Evolutionary conservation across 768 basidiomycete genomes (phyloP).

Genomic region (Suillus hirtellus): DNA sequence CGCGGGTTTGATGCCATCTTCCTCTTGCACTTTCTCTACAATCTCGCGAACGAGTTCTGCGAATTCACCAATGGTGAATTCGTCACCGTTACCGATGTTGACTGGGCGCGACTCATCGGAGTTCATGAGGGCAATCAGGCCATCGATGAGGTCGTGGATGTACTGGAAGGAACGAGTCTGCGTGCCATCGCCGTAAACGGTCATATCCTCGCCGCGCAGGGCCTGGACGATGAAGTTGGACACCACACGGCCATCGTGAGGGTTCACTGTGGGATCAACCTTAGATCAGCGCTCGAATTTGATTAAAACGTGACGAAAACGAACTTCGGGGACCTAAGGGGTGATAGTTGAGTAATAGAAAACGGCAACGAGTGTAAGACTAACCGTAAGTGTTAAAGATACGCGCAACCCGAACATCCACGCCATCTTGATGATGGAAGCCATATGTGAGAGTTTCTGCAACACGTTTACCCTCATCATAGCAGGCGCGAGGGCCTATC

Average conservation of each 20-base stretch:
- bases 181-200: constrained; percentile 90
- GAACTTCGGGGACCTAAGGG: constrained; percentile 63
- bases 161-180: constrained; percentile 98
- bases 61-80: constrained; percentile 95
- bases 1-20: constrained; percentile 60
- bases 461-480: constrained; percentile 99
- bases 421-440: constrained; percentile 90
- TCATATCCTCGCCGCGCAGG: constrained; percentile 94
- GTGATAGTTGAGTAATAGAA: neutral
- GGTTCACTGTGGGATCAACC: constrained; percentile 68
- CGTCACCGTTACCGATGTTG: constrained; percentile 95
- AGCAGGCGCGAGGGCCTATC: constrained; percentile 97
- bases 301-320: constrained; percentile 8
- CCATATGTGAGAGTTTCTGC: constrained; percentile 98
- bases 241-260: constrained; percentile 94
- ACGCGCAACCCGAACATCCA: constrained; percentile 94
- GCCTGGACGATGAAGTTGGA: constrained; percentile 99
- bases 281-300: constrained; percentile 8
- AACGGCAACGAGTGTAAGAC: constrained; percentile 8
- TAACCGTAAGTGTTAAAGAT: constrained; percentile 96
- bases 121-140: constrained; percentile 93
- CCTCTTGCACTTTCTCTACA: constrained; percentile 89
- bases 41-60: constrained; percentile 90
- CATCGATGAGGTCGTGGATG: constrained; percentile 96
- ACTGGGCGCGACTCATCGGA: constrained; percentile 90